Conservation (phyloP, 352 stramenopile species). For the Phytophthora foliorum region DNA sequence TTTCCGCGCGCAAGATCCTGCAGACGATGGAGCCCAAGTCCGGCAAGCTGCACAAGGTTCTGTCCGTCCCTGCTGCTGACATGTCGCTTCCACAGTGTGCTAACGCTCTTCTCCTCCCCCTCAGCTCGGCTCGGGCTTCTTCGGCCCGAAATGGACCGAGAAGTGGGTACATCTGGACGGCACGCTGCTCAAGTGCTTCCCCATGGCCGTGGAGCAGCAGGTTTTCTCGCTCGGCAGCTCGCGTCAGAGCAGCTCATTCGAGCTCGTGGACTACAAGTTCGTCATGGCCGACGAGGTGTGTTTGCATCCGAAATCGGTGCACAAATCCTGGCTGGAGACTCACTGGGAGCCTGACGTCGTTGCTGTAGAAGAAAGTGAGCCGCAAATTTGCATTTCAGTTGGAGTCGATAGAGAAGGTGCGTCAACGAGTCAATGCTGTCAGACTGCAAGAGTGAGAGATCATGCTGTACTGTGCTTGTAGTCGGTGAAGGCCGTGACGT, state of each 20-base stretch:
- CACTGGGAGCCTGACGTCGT: not conserved
- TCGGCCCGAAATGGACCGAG: conserved; percentile 81
- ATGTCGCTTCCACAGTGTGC: not conserved
- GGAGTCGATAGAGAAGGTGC: conserved; percentile 59
- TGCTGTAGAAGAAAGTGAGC: conserved; percentile 60
- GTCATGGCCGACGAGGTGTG: conserved; percentile 52
- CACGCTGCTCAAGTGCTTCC: conserved; percentile 77
- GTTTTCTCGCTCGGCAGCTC: conserved; percentile 69
- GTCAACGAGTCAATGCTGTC: not conserved
- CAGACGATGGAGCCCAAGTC: conserved; percentile 63
- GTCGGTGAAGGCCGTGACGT: conserved; percentile 59
- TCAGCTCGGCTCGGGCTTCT: conserved; percentile 64
- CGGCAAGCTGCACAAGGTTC: conserved; percentile 73
- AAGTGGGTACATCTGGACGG: conserved; percentile 86
- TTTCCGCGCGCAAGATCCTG: conserved; percentile 18
- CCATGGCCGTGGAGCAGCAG: conserved; percentile 67
- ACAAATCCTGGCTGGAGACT: not conserved
- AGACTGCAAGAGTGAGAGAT: not conserved
- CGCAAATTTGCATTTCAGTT: conserved; percentile 78
- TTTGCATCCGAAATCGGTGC: not conserved
- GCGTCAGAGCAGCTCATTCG: conserved; percentile 54
- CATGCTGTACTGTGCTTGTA: conserved; percentile 16
- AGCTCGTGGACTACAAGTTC: conserved; percentile 63
- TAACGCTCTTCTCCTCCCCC: not conserved
- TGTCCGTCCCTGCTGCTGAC: not conserved